phyloP scores from a whole-genome alignment of 306 rosid genomes.

The Vicia faba region DNA sequence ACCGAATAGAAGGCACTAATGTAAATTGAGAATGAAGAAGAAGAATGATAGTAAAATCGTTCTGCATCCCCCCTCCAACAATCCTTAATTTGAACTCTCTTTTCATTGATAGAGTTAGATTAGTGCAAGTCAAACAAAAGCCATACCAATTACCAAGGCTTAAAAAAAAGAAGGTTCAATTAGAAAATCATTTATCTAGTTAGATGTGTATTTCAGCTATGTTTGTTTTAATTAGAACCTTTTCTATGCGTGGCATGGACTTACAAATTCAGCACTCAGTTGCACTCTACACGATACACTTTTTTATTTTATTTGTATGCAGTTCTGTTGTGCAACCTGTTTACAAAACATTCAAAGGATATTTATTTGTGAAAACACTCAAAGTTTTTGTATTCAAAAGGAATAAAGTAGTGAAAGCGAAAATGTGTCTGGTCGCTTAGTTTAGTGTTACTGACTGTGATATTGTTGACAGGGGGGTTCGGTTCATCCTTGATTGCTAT shows the following conservation, averaged over 20 bases:
- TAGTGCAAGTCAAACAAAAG: not conserved
- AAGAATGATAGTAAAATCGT: not conserved
- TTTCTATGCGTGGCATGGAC: not conserved
- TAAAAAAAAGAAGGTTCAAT: slow-evolving; percentile 9
- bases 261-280: not conserved
- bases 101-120: not conserved
- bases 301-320: not conserved
- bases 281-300: not conserved
- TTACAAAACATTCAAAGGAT: slow-evolving; percentile 7
- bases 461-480: slow-evolving; percentile 68
- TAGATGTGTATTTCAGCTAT: slow-evolving; percentile 1
- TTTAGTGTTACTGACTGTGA: slow-evolving; percentile 4
- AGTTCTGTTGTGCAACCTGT: slow-evolving; percentile 12
- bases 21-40: slow-evolving; percentile 3
- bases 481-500: slow-evolving; percentile 85
- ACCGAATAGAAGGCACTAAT: not conserved
- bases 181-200: not conserved
- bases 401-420: not conserved
- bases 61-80: not conserved
- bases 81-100: not conserved
- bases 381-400: not conserved
- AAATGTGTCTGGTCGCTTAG: not conserved
- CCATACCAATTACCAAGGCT: not conserved
- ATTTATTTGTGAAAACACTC: slow-evolving; percentile 9
- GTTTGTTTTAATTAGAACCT: not conserved